Evolutionary conservation across 78 protist genomes (phyloP), one percentile per base, ranked within the genome.

Genomic region (Speleostelium caveatum): DNA sequence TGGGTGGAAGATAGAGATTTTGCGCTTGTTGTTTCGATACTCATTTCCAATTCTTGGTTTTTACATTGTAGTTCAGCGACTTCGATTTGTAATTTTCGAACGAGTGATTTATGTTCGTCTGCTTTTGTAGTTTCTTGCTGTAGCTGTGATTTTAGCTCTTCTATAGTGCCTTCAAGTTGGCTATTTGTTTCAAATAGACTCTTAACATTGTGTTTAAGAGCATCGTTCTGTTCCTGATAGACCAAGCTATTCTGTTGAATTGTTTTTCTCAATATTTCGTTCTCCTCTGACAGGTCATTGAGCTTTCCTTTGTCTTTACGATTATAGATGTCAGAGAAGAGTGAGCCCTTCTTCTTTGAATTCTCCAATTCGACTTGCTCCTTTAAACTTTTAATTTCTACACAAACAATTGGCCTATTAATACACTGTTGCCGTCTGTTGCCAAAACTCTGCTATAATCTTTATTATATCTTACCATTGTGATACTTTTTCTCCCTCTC

Each of bases 401-500:
- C 35, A 72, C 6, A 72, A 2, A 35, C 5, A 72, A 39, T 51
- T n/a, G n/a, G n/a, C 8, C 6, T 72, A 5, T 51, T 72, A 49
- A 53, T 72, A n/a, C 65, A 21, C 65, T 6, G 32, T 10, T 22
- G 6, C 65, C 16, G 6, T 17, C 16, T 59, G 8, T n/a, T 59
- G 16, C 5, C 8, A n/a, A 21, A 59, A 21, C n/a, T n/a, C n/a
- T n/a, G n/a, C n/a, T n/a, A n/a, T n/a, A n/a, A 12, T 59, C 16
- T 22, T 17, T 59, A 53, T 35, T 2, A 24, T 56, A 33, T 4
- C 45, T 21, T 75, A 75, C 85, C 85, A 39, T 28, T 19, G 26
- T 59, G 58, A 21, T 51, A 62, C 36, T 83, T 83, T 72, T 83
- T 83, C 28, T 83, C 91, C 60, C 75, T 83, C 60, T 83, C 91